Evolutionary conservation across 768 basidiomycete species (phyloP).

Genomic region (Amanita pseudoporphyria): DNA sequence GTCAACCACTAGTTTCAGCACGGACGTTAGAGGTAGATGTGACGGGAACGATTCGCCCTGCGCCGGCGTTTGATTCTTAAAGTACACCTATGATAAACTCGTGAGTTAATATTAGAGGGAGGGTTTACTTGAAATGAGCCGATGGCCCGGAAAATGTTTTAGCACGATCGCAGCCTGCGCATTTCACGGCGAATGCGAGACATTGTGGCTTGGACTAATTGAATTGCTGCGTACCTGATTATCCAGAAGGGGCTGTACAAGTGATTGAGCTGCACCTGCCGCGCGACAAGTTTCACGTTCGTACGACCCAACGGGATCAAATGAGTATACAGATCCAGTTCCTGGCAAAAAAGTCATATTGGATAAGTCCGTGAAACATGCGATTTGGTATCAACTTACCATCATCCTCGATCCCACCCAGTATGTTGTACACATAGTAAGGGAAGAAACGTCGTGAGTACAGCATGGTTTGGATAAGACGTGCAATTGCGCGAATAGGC

Average conservation of each 20-base stretch:
- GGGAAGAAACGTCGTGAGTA: slow-evolving; percentile 97
- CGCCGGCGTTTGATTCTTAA: slow-evolving; percentile 85
- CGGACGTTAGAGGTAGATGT: slow-evolving; percentile 73
- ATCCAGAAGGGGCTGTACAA: slow-evolving; percentile 97
- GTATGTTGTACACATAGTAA: slow-evolving; percentile 95
- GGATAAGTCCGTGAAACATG: too few species aligned
- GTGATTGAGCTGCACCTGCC: slow-evolving; percentile 88
- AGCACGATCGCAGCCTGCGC: too few species aligned
- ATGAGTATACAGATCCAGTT: slow-evolving; percentile 97
- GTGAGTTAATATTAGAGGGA: too few species aligned
- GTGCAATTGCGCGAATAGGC: slow-evolving; percentile 94
- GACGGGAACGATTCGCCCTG: slow-evolving; percentile 65
- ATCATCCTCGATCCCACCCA: slow-evolving; percentile 94
- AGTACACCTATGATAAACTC: slow-evolving; percentile 87
- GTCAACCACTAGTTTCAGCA: slow-evolving; percentile 87
- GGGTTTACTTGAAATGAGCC: background rate
- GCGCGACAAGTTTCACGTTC: slow-evolving; percentile 96
- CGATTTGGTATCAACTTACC: slow-evolving; percentile 41
- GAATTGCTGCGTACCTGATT: slow-evolving; percentile 65
- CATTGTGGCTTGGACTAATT: too few species aligned
- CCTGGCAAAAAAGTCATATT: slow-evolving; percentile 52
- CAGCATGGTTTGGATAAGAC: slow-evolving; percentile 96
- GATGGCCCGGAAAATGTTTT: background rate
- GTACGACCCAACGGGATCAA: slow-evolving; percentile 97
- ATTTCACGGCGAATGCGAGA: background rate